Evolutionary conservation across 768 basidiomycete species (phyloP), one percentile per base, ranked within the genome.

Genomic region (Cystofilobasidium bisporidii): DNA sequence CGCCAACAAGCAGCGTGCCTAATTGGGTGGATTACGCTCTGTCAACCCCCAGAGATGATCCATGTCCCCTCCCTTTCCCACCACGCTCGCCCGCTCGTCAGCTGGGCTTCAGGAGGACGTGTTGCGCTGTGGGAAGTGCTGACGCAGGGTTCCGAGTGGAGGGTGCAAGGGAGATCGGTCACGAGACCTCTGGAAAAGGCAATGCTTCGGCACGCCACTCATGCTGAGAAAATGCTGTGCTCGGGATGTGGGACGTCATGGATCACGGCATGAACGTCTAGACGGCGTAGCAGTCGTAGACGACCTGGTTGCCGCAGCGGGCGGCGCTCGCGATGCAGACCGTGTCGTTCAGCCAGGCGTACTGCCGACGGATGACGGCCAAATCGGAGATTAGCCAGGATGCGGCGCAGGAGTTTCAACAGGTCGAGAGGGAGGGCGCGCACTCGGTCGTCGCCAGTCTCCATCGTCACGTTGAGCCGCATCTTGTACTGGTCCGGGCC

Each of bases 1-100:
- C 40, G 83, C 87, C 61, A 88, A 89, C 83, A 82, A 84, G 78
- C 0, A 30, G 28, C 53, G 53, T 2, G 53, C 53, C 17, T 56
- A 32, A 56, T 32, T 6, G 8, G 14, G 11, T 55, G 36, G 12
- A 36, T 57, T 10, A 32, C 36, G 20, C 33, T 5, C 56, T n/a
- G 41, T 15, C 41, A 43, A 43, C 41, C 41, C 47, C 47, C n/a
- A 6, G 47, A 48, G 47, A 24, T 24, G 14, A 4, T 48, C 47
- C 47, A 48, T 48, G n/a, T n/a, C 5, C 47, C 5, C 47, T 48
- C 17, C 47, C n/a, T 3, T 17, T 22, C 20, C 20, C 43, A 8
- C 20, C 43, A 3, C 3, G 5, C 43, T 8, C 8, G 36, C 5
- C 36, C 36, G 36, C 36, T 36, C 36, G 36, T 36, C 36, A n/a